Evolutionary conservation across 805 yeast species (phyloP).

Genomic region (Candida multigemmis): DNA sequence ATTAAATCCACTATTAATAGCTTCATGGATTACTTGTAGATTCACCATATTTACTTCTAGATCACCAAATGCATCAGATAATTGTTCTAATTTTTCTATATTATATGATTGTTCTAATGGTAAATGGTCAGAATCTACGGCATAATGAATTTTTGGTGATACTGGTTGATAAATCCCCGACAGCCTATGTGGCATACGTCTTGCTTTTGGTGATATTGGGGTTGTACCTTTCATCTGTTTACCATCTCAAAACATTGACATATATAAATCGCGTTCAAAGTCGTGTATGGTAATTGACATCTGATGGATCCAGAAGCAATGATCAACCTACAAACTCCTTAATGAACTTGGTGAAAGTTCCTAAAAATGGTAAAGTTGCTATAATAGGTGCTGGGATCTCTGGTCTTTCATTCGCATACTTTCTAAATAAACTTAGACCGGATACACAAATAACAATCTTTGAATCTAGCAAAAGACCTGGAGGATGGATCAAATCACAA

Average conservation of each 20-base stretch:
- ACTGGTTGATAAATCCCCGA: slow-evolving; percentile 32
- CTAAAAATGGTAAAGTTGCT: slow-evolving; percentile 41
- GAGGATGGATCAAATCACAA: slow-evolving; percentile 73
- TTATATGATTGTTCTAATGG: slow-evolving; percentile 34
- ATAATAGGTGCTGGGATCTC: slow-evolving; percentile 87
- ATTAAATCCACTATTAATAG: slow-evolving; percentile 51
- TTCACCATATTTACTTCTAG: slow-evolving; percentile 52
- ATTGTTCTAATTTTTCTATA: slow-evolving; percentile 31
- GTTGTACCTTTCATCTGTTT: neutral
- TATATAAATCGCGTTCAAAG: too few species aligned
- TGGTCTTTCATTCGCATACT: slow-evolving; percentile 69
- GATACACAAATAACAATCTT: slow-evolving; percentile 57
- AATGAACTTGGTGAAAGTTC: slow-evolving; percentile 9
- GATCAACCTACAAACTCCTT: too few species aligned
- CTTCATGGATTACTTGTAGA: slow-evolving; percentile 51
- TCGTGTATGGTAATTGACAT: too few species aligned
- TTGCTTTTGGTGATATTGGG: slow-evolving; percentile 1
- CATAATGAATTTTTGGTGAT: slow-evolving; percentile 37
- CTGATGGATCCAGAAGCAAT: too few species aligned
- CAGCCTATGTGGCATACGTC: slow-evolving; percentile 17
- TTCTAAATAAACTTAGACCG: slow-evolving; percentile 64
- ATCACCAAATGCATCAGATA: slow-evolving; percentile 42
- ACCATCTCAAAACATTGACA: too few species aligned
- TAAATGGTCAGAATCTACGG: slow-evolving; percentile 26
- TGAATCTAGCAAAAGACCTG: slow-evolving; percentile 48